These are phyloP conservation scores for Logfia minima DNA, from an alignment of 129 eudicot species.

Conservation along the genomic window DNA sequence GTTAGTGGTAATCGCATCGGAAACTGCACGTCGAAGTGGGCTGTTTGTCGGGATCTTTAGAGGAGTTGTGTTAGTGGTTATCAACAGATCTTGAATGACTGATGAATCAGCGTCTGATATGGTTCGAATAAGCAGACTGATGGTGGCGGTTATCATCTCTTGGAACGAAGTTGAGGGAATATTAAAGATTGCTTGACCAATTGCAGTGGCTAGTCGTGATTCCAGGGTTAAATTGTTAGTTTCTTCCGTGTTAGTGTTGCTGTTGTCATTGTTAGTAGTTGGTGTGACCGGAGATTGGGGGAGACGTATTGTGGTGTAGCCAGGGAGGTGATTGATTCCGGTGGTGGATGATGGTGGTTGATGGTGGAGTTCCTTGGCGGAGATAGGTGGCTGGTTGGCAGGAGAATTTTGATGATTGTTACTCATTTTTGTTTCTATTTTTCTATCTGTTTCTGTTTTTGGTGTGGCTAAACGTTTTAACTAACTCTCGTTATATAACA, in stretches of 20 bases:
- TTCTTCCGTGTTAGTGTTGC: not conserved
- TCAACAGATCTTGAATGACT: not conserved
- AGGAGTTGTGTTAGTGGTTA: constrained; percentile 7
- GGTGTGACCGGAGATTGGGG: constrained; percentile 15
- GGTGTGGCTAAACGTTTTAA: not conserved
- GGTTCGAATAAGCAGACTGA: constrained; percentile 9
- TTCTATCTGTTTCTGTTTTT: not conserved
- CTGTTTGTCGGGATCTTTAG: constrained; percentile 11
- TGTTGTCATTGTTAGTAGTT: not conserved
- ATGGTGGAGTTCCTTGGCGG: constrained; percentile 10
- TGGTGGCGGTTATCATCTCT: not conserved
- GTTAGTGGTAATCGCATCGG: not conserved
- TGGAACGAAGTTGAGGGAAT: constrained; percentile 22
- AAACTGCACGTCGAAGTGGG: constrained; percentile 9
- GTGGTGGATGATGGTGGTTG: constrained; percentile 7
- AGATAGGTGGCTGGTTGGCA: constrained; percentile 7
- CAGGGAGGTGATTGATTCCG: not conserved
- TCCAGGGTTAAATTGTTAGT: not conserved
- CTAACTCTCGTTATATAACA: not conserved
- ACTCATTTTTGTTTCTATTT: not conserved
- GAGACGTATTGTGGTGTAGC: not conserved
- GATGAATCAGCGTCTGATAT: constrained; percentile 10
- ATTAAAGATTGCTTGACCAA: constrained; percentile 16
- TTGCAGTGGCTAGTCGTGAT: constrained; percentile 18
- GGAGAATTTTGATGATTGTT: not conserved